Evolutionary conservation across 1,284 basidiomycete species (phyloP).

Genomic region (Puccinia coronata): DNA sequence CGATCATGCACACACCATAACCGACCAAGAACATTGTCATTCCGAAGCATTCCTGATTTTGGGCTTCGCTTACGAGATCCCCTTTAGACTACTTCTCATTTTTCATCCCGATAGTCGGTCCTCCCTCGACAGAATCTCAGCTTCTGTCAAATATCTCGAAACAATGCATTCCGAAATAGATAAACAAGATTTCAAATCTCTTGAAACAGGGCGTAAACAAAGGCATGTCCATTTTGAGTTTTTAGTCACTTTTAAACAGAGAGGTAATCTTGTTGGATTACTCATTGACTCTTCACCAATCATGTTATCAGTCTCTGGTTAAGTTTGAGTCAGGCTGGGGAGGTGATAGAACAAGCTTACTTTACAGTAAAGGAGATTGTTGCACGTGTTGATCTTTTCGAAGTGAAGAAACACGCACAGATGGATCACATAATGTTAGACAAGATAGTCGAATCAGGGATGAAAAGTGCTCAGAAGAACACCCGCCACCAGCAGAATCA

Average conservation of each 20-base stretch:
- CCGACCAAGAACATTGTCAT: no score
- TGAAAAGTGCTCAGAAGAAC: neutral
- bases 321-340: neutral
- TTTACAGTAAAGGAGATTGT: neutral
- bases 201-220: neutral
- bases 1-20: no score
- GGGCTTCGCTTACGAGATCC: no score
- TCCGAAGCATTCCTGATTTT: no score
- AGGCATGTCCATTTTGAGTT: neutral
- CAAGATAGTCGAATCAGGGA: neutral
- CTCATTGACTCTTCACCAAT: no score
- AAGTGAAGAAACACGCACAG: neutral
- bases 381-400: neutral
- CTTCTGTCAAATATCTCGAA: neutral
- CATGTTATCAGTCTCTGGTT: neutral
- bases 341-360: neutral
- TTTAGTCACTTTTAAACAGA: neutral
- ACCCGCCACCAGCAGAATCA: neutral
- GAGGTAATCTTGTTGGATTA: neutral
- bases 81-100: no score
- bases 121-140: no score
- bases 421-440: neutral
- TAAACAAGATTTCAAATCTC: neutral
- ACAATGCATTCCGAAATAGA: neutral
- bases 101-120: no score